Conservation (phyloP, 2,329 filamentous ascomycete genomes). For the Fonsecaea nubica region DNA sequence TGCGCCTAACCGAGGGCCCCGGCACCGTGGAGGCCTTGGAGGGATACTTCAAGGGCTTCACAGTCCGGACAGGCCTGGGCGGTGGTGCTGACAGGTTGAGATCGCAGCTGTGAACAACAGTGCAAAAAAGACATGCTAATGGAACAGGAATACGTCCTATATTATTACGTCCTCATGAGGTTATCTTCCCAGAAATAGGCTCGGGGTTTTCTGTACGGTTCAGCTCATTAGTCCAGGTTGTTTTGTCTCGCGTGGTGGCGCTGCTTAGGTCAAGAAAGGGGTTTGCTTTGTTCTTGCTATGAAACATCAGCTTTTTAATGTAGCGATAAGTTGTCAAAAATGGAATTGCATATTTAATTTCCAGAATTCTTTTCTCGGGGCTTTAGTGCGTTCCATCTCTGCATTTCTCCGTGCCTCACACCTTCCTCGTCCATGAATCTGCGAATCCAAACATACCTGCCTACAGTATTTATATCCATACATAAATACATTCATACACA, state of each 20-base stretch:
- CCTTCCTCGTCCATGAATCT: too few relatives aligned
- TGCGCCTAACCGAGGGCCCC: constrained; percentile 73
- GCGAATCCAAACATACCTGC: too few relatives aligned
- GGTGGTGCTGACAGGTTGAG: constrained; percentile 25
- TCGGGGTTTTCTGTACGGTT: neutral
- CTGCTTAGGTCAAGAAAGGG: neutral
- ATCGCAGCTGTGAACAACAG: constrained; percentile 24
- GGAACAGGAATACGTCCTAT: too few relatives aligned
- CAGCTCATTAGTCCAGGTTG: neutral
- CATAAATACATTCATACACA: neutral
- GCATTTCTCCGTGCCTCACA: neutral
- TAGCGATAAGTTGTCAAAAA: neutral
- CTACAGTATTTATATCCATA: neutral
- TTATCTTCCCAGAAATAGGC: neutral
- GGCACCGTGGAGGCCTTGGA: constrained; percentile 84
- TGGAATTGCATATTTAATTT: neutral
- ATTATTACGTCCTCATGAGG: too few relatives aligned
- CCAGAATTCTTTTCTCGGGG: neutral
- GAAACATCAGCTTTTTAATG: neutral
- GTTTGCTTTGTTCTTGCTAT: neutral
- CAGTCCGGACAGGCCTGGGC: constrained; percentile 18
- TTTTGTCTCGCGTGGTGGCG: neutral
- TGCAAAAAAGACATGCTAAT: neutral
- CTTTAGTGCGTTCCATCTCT: neutral
- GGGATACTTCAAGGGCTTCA: constrained; percentile 67